Evolutionary conservation across 2,329 filamentous ascomycete species (phyloP), one percentile per base, ranked within the genome.

Genomic region (Sphaerulina vaccinii): DNA sequence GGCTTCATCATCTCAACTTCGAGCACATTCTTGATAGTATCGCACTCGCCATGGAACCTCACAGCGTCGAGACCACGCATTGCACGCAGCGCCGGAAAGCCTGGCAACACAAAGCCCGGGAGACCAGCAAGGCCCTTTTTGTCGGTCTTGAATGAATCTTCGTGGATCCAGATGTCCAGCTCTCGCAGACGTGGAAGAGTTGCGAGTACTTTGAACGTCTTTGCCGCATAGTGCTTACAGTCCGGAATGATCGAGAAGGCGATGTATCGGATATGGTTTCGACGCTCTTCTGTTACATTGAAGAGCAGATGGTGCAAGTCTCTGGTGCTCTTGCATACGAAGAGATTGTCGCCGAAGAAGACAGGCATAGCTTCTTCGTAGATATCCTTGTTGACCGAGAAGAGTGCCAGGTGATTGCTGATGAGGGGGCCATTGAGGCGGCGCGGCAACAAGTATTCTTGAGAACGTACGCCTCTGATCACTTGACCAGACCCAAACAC

Each of bases 371-470:
- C 49, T 16, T 61, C 57, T 7, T 38, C 21, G 32, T 18, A 46
- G 3, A 59, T 33, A 8, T 52, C 27, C 35, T 58, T 58, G 43
- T 42, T 59, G 32, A 59, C 56, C 3, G 13, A 35, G 2, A 60
- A 49, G 11, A 60, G 18, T 11, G 54, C 46, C 11, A 60, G 36
- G 21, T 52, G 42, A 3, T 3, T 7, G 44, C 19, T 10, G 44
- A 24, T 7, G 44, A n/a, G 15, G 6, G 36, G 9, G 23, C 35
- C 18, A 13, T 11, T 33, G 1, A 32, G 18, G 11, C 24, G 33
- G 11, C 24, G 11, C 8, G 22, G 36, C 15, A 11, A n/a, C 16
- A n/a, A 22, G 27, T n/a, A 18, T 23, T 10, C 21, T 18, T 16
- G n/a, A 18, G n/a, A n/a, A n/a, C n/a, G n/a, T n/a, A n/a, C n/a